Evolutionary conservation across 208 protist genomes (phyloP), one percentile per base, ranked within the genome.

Genomic region (Wallacemonas sp.): DNA sequence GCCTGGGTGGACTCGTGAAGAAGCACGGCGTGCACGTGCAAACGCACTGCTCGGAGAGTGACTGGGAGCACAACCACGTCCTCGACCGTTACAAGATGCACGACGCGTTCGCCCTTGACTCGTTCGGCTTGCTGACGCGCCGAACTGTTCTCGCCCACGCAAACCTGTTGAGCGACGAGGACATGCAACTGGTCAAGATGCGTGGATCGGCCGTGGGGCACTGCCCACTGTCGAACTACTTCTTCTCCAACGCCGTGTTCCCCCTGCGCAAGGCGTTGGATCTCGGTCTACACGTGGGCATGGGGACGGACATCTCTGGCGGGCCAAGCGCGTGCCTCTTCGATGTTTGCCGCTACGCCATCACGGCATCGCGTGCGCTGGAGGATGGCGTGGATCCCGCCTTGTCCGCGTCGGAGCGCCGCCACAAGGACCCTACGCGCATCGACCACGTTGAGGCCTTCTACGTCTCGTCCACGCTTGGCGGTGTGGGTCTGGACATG

Each of bases 291-390:
- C 89, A 91, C 32, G 94, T 98, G 1, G 87, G 90, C 11, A 77
- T 98, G 38, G 97, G 95, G 2, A 99, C 97, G 1, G 97, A 99
- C 71, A 81, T 98, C 16, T 81, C 92, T 24, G 97, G 94, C 39
- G 97, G 97, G 11, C 85, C 81, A 30, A 81, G 67, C 38, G 68
- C 88, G 17, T 97, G 89, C 11, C 81, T 98, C 34, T 79, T 98
- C 21, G 78, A 93, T 21, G 70, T 83, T 24, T 91, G 95, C 66
- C 85, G 92, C 60, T 67, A 90, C 58, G 76, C 88, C 8, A 39
- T 98, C 23, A 65, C 87, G 30, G 76, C 81, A 0, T 93, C 88
- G 5, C 81, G 77, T 11, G 61, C 65, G 36, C 38, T 92, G 21
- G 88, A 89, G 48, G 77, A 78, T 52, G 83, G 87, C 34, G 81